Evolutionary conservation across 768 basidiomycete species (phyloP).

Genomic region (Collybia nuda): DNA sequence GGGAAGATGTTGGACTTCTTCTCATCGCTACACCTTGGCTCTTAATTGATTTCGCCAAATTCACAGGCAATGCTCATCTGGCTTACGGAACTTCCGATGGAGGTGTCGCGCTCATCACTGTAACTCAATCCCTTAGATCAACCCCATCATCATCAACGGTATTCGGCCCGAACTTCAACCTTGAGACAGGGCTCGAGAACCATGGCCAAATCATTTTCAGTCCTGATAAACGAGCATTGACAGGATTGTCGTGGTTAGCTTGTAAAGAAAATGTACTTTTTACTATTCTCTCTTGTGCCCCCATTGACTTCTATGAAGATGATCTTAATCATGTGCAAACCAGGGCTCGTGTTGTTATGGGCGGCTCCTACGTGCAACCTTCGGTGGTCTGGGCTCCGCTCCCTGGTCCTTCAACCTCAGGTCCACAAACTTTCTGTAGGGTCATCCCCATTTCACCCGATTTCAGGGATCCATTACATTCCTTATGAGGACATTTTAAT

Average conservation of each 20-base stretch:
- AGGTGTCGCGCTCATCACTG: conserved; percentile 6
- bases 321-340: conserved; percentile 10
- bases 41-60: background rate
- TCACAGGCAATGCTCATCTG: conserved; percentile 5
- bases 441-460: conserved; percentile 11
- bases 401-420: conserved; percentile 4
- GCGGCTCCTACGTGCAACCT: conserved; percentile 7
- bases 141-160: conserved; percentile 12
- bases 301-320: conserved; percentile 4
- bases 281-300: conserved; percentile 19
- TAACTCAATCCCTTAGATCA: conserved; percentile 10
- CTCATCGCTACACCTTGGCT: background rate
- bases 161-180: conserved; percentile 27
- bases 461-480: conserved; percentile 11
- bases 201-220: conserved; percentile 10
- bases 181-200: conserved; percentile 24
- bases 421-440: conserved; percentile 3
- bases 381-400: conserved; percentile 9
- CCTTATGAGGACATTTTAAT: conserved; percentile 6
- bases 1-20: conserved; percentile 4
- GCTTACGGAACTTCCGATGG: conserved; percentile 13
- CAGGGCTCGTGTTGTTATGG: conserved; percentile 8
- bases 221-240: conserved; percentile 36
- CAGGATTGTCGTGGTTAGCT: conserved; percentile 44
- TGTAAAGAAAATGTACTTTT: conserved; percentile 17